Evolutionary conservation across 1,139 yeast species (phyloP), one percentile per base, ranked within the genome.

Genomic region (Saccharomyces uvarum): DNA sequence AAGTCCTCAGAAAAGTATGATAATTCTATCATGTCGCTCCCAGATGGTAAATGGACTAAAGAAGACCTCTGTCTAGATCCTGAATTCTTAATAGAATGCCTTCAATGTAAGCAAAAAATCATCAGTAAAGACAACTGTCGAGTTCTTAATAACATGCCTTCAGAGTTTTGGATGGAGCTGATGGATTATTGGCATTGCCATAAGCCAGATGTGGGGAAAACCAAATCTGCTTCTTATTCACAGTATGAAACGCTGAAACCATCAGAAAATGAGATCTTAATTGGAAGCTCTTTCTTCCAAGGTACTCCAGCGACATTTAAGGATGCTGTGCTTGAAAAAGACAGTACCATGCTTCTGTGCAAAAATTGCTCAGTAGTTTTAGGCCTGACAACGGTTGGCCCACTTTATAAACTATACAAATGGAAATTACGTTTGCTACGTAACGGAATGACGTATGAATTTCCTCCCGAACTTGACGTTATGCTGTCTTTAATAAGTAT

Each of bases 111-210:
- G 2, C 26, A 32, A 6, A 3, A 9, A 9, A 47, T 64, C 9
- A 51, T 66, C 9, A 47, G 54, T 6, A 47, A 46, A 4, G 28
- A 51, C 2, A 61, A 65, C 46, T 63, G 62, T 47, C 31, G 38
- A 6, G 61, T 53, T 33, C 70, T 85, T 49, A 71, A 75, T 59
- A 88, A 88, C 49, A 79, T 91, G 84, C 99, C 99, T 0, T 86
- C 96, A 1, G 97, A 90, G 63, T 76, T 83, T 54, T 93, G 99
- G 99, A 82, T 87, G 11, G 99, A 93, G 67, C 75, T 93, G 79
- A 87, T 93, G 96, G 98, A 93, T 58, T 87, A 86, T 61, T 93
- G 99, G 99, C 98, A 93, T 69, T 93, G 99, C 67, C 98, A 93
- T 68, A 90, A 90, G 66, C 98, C 99, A 0, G 74, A 75, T 24